Conservation (phyloP, 2,329 filamentous ascomycete species). For the Talaromyces amestolkiae region DNA sequence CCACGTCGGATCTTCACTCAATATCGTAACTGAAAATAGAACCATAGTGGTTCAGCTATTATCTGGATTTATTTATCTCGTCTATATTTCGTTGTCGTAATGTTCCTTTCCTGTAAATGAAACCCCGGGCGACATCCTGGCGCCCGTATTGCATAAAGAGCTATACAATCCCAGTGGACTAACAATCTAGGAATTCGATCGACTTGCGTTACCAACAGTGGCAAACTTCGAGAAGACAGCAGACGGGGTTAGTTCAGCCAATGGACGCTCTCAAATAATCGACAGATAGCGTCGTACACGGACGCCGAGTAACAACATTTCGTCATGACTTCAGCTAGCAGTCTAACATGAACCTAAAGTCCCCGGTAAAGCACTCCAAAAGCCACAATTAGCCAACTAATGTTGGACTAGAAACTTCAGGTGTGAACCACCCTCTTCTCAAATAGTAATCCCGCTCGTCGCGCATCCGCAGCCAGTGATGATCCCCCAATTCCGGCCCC, state of each 20-base stretch:
- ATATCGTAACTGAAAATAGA: background rate
- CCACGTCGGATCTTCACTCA: background rate
- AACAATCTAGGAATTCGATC: background rate
- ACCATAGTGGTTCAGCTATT: background rate
- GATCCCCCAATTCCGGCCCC: slow-evolving; percentile 5
- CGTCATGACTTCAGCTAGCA: background rate
- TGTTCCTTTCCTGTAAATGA: background rate
- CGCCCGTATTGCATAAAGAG: background rate
- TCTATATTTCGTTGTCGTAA: background rate
- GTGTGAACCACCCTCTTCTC: background rate
- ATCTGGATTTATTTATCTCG: background rate
- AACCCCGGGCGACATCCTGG: background rate
- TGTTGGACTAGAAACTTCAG: background rate
- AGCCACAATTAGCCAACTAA: background rate
- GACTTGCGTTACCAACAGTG: slow-evolving; percentile 6
- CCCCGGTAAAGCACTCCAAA: background rate
- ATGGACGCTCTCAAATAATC: background rate
- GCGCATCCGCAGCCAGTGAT: background rate
- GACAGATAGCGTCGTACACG: background rate
- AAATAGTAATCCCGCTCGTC: background rate
- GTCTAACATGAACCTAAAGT: background rate
- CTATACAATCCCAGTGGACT: background rate
- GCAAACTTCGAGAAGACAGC: slow-evolving; percentile 7
- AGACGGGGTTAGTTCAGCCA: background rate
- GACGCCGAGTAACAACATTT: background rate